Base-by-base conservation (phyloP, 2,329 filamentous ascomycete genomes). In the Macrophomina pseudophaseolina region DNA sequence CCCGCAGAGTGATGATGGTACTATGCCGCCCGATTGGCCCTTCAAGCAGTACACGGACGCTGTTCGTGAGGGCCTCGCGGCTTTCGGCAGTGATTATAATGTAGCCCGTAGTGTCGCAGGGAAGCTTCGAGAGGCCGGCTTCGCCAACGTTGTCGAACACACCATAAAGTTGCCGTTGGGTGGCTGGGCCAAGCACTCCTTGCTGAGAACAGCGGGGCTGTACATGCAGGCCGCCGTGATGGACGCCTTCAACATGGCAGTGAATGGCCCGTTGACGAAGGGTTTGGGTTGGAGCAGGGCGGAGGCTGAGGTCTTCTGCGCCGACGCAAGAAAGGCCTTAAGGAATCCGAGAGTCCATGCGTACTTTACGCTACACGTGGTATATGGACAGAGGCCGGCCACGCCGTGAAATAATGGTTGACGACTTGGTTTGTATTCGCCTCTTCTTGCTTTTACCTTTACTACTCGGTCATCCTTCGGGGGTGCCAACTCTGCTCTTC, bases 1-100 rank as follows among this genome's bases (percentile, higher is more conserved):
- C 1, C 70, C 79, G 0, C 74, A 72, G 30, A 81, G 78, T 54
- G 82, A 84, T 58, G 83, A 85, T 66, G 78, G 71, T 18, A 80
- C 79, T 0, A 67, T 81, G 46, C 54, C 65, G 40, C 56, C 49
- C 28, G 65, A 66, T 14, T 60, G 65, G 51, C 18, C 18, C 12
- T 58, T 54, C 51, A 32, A 33, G 30, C 23, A 46, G 42, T 64
- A 64, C 40, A 58, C 23, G 59, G 32, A 18, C 4, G 46, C 48
- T 5, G 48, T 53, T 2, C 54, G 54, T 35, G 44, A 66, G 0
- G 64, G 64, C 32, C 54, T 66, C 9, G 7, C 14, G 46, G 51
- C 49, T 9, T 66, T 66, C n/a, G 54, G 54, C 44, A 52, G 18
- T 23, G 64, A 66, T 30, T 59, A 59, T 23, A 52, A 59, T 44